Percentiles rank a stretch among this genome's conserved stretches.
Evolutionary conservation across 1,284 basidiomycete species (phyloP).

Genomic region (Bothia castanella): DNA sequence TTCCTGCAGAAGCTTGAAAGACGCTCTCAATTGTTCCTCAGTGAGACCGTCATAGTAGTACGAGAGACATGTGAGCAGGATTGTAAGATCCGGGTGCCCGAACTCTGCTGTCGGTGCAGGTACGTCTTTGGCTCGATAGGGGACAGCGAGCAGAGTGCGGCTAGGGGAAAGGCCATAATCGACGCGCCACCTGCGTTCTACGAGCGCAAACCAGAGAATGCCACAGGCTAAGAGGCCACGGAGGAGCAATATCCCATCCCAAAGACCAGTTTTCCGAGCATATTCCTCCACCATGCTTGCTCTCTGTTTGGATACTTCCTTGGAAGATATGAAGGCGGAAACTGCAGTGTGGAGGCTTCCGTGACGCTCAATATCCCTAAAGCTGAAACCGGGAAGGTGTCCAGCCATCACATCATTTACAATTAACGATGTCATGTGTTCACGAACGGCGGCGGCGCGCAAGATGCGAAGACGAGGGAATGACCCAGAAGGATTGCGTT

Average conservation of each 20-base stretch:
- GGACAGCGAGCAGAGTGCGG: constrained; percentile 28
- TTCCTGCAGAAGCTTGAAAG: constrained; percentile 39
- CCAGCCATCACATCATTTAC: constrained; percentile 27
- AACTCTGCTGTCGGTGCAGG: constrained; percentile 30
- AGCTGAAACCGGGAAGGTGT: constrained; percentile 14
- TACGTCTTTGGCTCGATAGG: constrained; percentile 25
- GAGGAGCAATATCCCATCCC: constrained; percentile 37
- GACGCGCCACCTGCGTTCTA: constrained; percentile 44
- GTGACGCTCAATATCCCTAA: constrained; percentile 7
- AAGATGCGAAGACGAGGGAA: constrained; percentile 36
- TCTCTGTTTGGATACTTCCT: constrained; percentile 18
- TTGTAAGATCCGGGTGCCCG: constrained; percentile 42
- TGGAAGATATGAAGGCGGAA: constrained; percentile 21
- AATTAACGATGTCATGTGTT: constrained; percentile 22
- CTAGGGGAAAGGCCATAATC: constrained; percentile 45
- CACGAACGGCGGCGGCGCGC: not conserved
- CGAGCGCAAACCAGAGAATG: constrained; percentile 38
- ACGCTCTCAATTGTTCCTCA: constrained; percentile 34
- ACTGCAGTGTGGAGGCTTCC: constrained; percentile 5
- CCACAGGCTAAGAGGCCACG: constrained; percentile 42
- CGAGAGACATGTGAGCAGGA: constrained; percentile 45
- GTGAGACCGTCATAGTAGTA: constrained; percentile 49
- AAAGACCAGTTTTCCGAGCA: constrained; percentile 18
- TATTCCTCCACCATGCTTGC: constrained; percentile 12
- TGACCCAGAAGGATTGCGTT: constrained; percentile 2